Evolutionary conservation across 495 filamentous ascomycete species (phyloP).

Genomic region (Penicillium dipodomyicola): DNA sequence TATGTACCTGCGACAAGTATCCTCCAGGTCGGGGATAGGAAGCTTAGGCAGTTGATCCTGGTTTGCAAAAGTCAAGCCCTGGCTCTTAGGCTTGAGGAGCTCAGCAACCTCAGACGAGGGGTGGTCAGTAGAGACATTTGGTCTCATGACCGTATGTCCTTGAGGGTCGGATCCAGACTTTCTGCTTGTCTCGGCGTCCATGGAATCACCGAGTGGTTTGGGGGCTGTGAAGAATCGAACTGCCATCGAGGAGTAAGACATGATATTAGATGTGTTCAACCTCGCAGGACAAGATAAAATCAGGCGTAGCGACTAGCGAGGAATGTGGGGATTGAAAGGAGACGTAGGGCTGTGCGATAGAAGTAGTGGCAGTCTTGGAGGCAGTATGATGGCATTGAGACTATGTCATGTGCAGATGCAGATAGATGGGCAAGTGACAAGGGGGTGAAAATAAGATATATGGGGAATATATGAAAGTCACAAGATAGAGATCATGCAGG

Average conservation of each 20-base stretch:
- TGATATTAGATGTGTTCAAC: constrained; percentile 39
- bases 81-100: constrained; percentile 23
- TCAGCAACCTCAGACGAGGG: constrained; percentile 16
- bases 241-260: constrained; percentile 48
- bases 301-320: constrained; percentile 72
- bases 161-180: constrained; percentile 42
- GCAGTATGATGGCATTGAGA: constrained; percentile 74
- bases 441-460: not conserved
- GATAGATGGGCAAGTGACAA: not conserved
- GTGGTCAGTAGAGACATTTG: constrained; percentile 21
- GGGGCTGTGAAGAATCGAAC: constrained; percentile 60
- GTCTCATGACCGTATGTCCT: constrained; percentile 25
- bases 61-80: constrained; percentile 74
- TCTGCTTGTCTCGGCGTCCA: constrained; percentile 26
- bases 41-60: constrained; percentile 89
- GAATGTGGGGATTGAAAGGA: constrained; percentile 72
- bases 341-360: constrained; percentile 80
- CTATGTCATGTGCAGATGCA: constrained; percentile 28
- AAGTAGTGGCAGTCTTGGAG: constrained; percentile 90
- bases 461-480: not conserved
- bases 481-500: not conserved
- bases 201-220: constrained; percentile 56
- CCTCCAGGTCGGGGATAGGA: constrained; percentile 89
- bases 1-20: constrained; percentile 76
- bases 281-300: constrained; percentile 26